Evolutionary conservation across 2,329 filamentous ascomycete species (phyloP).

Genomic region (Sphaerulina vaccinii): DNA sequence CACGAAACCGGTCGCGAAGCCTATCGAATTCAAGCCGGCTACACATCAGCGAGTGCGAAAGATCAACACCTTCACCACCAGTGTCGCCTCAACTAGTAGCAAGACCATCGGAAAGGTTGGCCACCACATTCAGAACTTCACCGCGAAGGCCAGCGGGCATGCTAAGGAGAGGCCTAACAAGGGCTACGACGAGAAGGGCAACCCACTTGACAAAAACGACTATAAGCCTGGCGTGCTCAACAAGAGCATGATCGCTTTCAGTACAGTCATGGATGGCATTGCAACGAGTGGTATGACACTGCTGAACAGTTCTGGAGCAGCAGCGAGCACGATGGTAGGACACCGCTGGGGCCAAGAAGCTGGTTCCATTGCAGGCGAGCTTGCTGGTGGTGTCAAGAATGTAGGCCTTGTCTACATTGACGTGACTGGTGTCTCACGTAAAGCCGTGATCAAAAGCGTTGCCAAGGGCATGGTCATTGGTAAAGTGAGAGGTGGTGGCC

Average conservation of each 20-base stretch:
- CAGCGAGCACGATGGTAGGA: conserved; percentile 82
- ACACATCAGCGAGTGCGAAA: conserved; percentile 84
- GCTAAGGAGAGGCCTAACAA: conserved; percentile 55
- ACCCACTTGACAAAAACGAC: conserved; percentile 48
- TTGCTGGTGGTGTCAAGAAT: conserved; percentile 89
- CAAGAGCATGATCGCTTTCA: conserved; percentile 94
- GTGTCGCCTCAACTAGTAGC: conserved; percentile 74
- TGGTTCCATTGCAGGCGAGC: conserved; percentile 68
- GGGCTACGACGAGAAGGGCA: conserved; percentile 69
- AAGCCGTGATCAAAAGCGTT: conserved; percentile 88
- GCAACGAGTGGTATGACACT: conserved; percentile 81
- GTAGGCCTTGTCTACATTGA: conserved; percentile 97
- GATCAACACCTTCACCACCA: conserved; percentile 80
- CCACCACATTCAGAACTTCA: conserved; percentile 84
- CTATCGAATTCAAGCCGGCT: conserved; percentile 81
- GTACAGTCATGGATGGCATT: conserved; percentile 88
- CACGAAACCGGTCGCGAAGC: conserved; percentile 73
- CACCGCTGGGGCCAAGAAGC: conserved; percentile 88
- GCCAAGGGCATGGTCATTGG: conserved; percentile 95
- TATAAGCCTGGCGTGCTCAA: conserved; percentile 94
- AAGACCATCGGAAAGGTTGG: conserved; percentile 84
- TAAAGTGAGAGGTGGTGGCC: conserved; percentile 69
- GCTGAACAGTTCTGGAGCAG: conserved; percentile 69
- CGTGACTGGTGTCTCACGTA: conserved; percentile 84
- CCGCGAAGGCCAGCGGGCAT: conserved; percentile 69